Evolutionary conservation across 805 yeast species (phyloP), one percentile per base, ranked within the genome.

Genomic region (Wickerhamiella kazuoi): DNA sequence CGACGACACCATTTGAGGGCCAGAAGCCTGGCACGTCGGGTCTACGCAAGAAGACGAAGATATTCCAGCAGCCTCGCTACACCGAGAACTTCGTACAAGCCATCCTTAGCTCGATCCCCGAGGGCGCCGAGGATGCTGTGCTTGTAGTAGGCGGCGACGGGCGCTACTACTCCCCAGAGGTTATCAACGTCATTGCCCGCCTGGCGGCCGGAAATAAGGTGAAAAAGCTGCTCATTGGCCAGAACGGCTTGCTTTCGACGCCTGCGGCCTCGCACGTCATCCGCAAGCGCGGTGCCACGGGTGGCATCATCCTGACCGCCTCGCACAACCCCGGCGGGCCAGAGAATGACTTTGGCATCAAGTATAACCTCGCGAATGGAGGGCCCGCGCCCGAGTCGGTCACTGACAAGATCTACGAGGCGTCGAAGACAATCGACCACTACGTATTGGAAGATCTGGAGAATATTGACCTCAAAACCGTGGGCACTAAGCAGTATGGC

Each of bases 11-110:
- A 1, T 87, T 72, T 60, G 67, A 61, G 33, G 98, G 86, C 62
- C 98, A 87, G 59, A 90, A 86, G 58, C 97, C 98, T 11, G 98
- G 98, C 29, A 87, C 98, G 18, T 87, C 97, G 6, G 98, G 98
- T 19, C 72, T 87, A 36, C 73, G 98, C 54, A 87, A 87, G 68
- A 84, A 79, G 63, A 94, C 87, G 34, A 68, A 67, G 19, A 86
- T 82, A 20, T 87, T 87, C 64, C 73, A 82, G 61, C 75, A 74
- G 51, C 64, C 67, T 11, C 64, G 82, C 57, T 87, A 87, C 63
- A 79, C 94, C 1, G 97, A 87, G 59, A 87, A 90, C 65, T 87
- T 87, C 63, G 71, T 90, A 49, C 98, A 87, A 60, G 72, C 95
- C 6, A 71, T 83, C 43, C 58, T 86, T 40, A 73, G 72, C 41